phyloP scores from a whole-genome alignment of 495 filamentous ascomycete species.

The Articulospora tetracladia region DNA sequence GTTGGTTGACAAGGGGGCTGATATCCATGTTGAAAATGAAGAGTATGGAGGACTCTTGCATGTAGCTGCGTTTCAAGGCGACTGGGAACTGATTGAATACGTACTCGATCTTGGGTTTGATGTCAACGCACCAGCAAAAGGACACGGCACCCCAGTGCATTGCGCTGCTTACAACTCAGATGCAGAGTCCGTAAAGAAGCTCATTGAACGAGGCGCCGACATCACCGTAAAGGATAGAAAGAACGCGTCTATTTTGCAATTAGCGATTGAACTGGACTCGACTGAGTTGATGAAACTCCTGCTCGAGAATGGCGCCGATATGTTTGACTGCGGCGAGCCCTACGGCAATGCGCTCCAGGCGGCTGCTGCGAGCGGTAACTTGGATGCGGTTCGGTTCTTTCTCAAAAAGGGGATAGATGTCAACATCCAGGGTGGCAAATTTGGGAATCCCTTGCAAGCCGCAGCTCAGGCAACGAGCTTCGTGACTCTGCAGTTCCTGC shows the following conservation, averaged over 20 bases:
- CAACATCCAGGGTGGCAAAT: conserved; percentile 21
- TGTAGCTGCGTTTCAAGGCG: conserved; percentile 10
- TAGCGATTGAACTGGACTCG: conserved; percentile 17
- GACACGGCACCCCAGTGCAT: conserved; percentile 15
- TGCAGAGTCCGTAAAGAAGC: background rate
- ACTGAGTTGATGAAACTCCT: conserved; percentile 15
- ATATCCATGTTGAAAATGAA: conserved; percentile 22
- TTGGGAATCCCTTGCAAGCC: conserved; percentile 25
- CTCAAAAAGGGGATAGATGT: conserved; percentile 23
- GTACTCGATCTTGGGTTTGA: conserved; percentile 25
- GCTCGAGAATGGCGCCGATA: conserved; percentile 17
- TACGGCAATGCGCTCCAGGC: conserved; percentile 16
- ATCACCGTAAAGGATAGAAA: conserved; percentile 23
- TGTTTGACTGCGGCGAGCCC: conserved; percentile 4
- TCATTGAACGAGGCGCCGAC: conserved; percentile 16
- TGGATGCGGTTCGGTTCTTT: conserved; percentile 11
- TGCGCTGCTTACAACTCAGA: conserved; percentile 12
- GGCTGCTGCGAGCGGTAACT: background rate
- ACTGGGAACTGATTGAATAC: conserved; percentile 20
- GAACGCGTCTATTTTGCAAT: conserved; percentile 25
- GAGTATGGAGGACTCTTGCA: conserved; percentile 22
- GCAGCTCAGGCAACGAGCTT: conserved; percentile 8
- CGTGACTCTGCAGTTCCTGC: conserved; percentile 1
- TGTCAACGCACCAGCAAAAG: conserved; percentile 12
- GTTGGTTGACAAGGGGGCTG: conserved; percentile 18